These are phyloP conservation scores for Globisporangium cylindrosporum DNA, from an alignment of 352 stramenopile genomes.

Conservation along the genomic window DNA sequence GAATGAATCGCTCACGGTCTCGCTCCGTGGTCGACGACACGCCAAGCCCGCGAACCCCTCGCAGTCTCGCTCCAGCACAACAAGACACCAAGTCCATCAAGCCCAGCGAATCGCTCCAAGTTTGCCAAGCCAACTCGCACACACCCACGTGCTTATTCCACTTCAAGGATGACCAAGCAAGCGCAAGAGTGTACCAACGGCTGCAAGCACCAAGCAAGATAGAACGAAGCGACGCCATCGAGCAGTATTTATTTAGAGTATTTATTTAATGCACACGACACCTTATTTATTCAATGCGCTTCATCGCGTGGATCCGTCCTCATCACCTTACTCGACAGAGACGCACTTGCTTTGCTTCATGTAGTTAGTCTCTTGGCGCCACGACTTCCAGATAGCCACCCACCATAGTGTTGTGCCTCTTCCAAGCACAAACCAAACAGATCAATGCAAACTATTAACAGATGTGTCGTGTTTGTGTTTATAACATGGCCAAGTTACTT, in stretches of 20 bases:
- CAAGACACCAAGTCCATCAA: neutral
- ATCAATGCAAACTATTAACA: neutral
- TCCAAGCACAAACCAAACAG: neutral
- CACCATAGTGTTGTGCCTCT: neutral
- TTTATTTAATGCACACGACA: neutral
- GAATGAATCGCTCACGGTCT: constrained; percentile 21
- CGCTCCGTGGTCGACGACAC: constrained; percentile 6
- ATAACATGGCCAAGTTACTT: neutral
- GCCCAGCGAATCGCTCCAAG: neutral
- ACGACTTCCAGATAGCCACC: neutral
- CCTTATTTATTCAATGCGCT: neutral
- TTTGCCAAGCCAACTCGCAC: neutral
- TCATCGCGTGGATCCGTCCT: neutral
- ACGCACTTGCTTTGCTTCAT: neutral
- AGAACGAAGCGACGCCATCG: neutral
- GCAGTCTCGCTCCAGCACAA: constrained; percentile 9
- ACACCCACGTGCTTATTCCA: neutral
- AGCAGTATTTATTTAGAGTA: neutral
- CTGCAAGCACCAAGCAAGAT: neutral
- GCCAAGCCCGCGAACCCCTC: constrained; percentile 11
- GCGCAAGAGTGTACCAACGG: neutral
- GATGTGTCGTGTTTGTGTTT: neutral
- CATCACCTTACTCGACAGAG: neutral
- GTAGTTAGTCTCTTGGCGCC: neutral
- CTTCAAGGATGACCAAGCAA: neutral